phyloP scores from a whole-genome alignment of 768 basidiomycete species.

The Leccinellum rugosiceps region DNA sequence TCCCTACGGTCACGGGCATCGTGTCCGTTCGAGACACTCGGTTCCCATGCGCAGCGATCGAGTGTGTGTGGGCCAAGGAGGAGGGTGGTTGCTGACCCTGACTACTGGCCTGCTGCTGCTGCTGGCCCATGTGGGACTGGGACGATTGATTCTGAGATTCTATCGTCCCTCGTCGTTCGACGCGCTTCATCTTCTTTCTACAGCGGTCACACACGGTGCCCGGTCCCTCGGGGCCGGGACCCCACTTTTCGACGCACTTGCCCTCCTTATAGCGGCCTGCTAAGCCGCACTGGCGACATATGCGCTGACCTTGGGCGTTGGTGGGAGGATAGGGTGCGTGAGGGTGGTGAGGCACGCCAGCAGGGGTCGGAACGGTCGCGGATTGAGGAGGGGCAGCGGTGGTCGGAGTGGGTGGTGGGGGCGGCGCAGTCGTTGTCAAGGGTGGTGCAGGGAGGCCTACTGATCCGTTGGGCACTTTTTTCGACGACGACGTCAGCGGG shows the following conservation, averaged over 20 bases:
- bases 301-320: slow-evolving; percentile 67
- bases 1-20: slow-evolving; percentile 26
- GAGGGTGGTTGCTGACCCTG: not conserved
- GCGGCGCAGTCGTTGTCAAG: slow-evolving; percentile 6
- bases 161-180: slow-evolving; percentile 68
- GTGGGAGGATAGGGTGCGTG: slow-evolving; percentile 28
- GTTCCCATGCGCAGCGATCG: slow-evolving; percentile 18
- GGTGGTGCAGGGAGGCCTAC: slow-evolving; percentile 16
- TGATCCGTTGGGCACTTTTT: slow-evolving; percentile 21
- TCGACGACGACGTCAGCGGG: slow-evolving; percentile 8
- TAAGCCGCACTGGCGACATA: slow-evolving; percentile 73
- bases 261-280: slow-evolving; percentile 79
- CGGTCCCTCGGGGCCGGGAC: slow-evolving; percentile 78
- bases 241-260: slow-evolving; percentile 88
- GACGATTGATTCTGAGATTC: slow-evolving; percentile 37
- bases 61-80: slow-evolving; percentile 18
- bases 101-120: slow-evolving; percentile 1
- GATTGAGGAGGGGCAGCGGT: slow-evolving; percentile 12
- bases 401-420: slow-evolving; percentile 16
- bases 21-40: slow-evolving; percentile 31
- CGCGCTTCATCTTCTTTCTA: slow-evolving; percentile 84
- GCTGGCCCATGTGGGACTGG: slow-evolving; percentile 14
- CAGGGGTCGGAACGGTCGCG: not conserved
- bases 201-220: slow-evolving; percentile 85
- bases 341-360: not conserved